Evolutionary conservation across 139 green algal species (phyloP), one percentile per base, ranked within the genome.

Genomic region (Picochlorum sp.): DNA sequence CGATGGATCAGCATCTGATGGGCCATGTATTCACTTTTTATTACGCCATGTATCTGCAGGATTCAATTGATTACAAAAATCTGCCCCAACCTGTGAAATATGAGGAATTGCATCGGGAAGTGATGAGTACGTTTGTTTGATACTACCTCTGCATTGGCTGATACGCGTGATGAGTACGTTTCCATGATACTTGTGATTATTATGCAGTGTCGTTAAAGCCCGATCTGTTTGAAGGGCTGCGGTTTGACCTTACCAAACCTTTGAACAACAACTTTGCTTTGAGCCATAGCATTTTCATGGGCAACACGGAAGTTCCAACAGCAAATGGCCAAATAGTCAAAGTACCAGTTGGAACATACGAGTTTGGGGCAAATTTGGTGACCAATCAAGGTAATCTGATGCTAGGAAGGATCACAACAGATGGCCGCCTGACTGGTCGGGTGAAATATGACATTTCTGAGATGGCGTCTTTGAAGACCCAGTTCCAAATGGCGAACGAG

Each of bases 311-410:
- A 51, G 74, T 97, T 49, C 87, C 86, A 11, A 87, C 84, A 3
- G 68, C 81, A 61, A 75, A 73, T 32, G 45, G 70, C 4, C 81
- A 89, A 62, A 58, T 70, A 18, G 65, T 97, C 38, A 98, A 98
- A 79, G 82, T 92, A 57, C 81, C 88, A 2, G 78, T 90, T 4
- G 79, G 85, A 24, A 90, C 76, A 11, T 99, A 99, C 52, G 94
- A 98, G 74, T 99, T 99, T 78, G 94, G 94, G 0, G 94, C 94
- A 59, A 99, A 96, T 71, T 74, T 97, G 3, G 81, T 98, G 26
- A 92, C 86, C 60, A 81, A 87, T 49, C 81, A 85, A 55, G 79
- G 79, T 28, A 76, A 79, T 60, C 83, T 96, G 68, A 69, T 91
- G 71, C 81, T 99, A 21, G 94, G 94, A 0, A 80, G 93, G 23